Evolutionary conservation across 1,284 basidiomycete genomes (phyloP).

Genomic region (Porphyrellus sp.): DNA sequence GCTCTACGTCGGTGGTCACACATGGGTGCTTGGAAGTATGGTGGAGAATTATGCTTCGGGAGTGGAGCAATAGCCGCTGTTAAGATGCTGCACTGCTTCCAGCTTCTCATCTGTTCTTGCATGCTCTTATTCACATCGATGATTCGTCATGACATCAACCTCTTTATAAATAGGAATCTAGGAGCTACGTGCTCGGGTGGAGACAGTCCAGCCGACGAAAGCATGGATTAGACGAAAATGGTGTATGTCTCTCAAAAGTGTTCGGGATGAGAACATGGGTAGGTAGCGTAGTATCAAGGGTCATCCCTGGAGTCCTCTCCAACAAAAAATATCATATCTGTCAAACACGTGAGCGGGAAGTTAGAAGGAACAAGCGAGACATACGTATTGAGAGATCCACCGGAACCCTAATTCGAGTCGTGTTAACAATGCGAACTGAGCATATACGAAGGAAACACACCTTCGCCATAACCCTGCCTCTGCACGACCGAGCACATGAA

Average conservation of each 20-base stretch:
- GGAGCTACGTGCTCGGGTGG: slow-evolving; percentile 14
- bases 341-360: slow-evolving; percentile 14
- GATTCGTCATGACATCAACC: slow-evolving; percentile 1
- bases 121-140: neutral
- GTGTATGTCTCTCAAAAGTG: slow-evolving; percentile 13
- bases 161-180: slow-evolving; percentile 27
- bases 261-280: slow-evolving; percentile 15
- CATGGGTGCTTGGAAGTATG: slow-evolving; percentile 69
- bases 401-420: slow-evolving; percentile 70
- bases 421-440: slow-evolving; percentile 5
- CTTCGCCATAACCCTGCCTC: slow-evolving; percentile 98
- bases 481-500: slow-evolving; percentile 99
- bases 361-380: slow-evolving; percentile 23
- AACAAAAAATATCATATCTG: slow-evolving; percentile 29
- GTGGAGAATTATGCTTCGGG: slow-evolving; percentile 48
- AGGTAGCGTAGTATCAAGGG: slow-evolving; percentile 24
- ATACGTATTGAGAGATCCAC: slow-evolving; percentile 96
- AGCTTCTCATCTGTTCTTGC: neutral
- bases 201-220: slow-evolving; percentile 14
- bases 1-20: slow-evolving; percentile 70
- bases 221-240: slow-evolving; percentile 17
- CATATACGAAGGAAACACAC: slow-evolving; percentile 38
- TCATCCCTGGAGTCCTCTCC: slow-evolving; percentile 4
- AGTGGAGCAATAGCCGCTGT: neutral
- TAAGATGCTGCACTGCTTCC: neutral